A percentile compares a stretch with the other conserved stretches of the same genome.
Evolutionary conservation across 208 protist species (phyloP).

Genomic region (Trypanosoma conorhini): DNA sequence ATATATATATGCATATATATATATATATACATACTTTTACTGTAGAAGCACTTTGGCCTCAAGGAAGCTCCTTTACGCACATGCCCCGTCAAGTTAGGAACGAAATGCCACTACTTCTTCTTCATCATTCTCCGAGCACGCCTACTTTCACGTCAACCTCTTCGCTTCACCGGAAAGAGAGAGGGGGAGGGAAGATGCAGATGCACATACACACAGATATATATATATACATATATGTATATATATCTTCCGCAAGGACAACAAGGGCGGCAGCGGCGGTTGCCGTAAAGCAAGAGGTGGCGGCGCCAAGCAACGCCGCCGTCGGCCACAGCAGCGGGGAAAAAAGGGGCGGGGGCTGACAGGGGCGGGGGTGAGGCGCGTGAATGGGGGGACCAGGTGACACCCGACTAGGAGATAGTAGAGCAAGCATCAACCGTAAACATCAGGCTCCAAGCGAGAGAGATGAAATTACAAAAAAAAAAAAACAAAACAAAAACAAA

Average conservation of each 20-base stretch:
- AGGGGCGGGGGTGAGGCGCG: too few species aligned
- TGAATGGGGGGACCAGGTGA: too few species aligned
- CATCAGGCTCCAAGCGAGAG: too few species aligned
- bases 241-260: neutral
- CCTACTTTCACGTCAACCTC: neutral
- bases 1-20: too few species aligned
- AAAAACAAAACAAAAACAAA: too few species aligned
- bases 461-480: too few species aligned
- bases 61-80: neutral
- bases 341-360: too few species aligned
- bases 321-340: too few species aligned
- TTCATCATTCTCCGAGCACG: neutral
- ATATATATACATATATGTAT: slow-evolving; percentile 1
- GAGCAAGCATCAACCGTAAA: too few species aligned
- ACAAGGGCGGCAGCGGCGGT: neutral
- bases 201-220: neutral
- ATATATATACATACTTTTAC: neutral
- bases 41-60: neutral
- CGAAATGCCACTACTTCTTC: neutral
- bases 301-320: too few species aligned
- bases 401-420: too few species aligned
- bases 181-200: neutral
- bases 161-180: neutral
- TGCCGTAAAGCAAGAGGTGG: too few species aligned
- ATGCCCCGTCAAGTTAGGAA: neutral